Conservation (phyloP, 176 grass and related monocot species). For the Ampelocalamus luodianensis region DNA sequence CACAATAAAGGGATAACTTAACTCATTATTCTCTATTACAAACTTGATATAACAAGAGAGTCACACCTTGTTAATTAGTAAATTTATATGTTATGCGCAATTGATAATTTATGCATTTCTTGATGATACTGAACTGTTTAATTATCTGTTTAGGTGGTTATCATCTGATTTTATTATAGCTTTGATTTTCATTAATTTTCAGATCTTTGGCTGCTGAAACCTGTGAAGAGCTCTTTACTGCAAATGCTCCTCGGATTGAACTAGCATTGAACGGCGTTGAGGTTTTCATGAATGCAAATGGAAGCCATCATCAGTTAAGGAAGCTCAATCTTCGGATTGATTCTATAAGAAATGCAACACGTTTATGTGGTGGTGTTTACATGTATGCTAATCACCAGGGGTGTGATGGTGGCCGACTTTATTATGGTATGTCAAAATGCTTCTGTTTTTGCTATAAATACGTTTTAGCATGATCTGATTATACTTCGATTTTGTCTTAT, state of each 20-base stretch:
- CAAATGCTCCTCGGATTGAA: constrained; percentile 73
- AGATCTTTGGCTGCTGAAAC: constrained; percentile 94
- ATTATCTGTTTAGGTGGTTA: not conserved
- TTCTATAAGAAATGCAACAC: constrained; percentile 86
- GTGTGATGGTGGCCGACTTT: constrained; percentile 93
- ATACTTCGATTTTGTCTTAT: constrained; percentile 3
- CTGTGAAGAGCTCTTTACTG: constrained; percentile 95
- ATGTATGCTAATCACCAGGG: constrained; percentile 96
- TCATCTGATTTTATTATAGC: not conserved
- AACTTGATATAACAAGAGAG: not conserved
- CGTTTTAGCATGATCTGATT: constrained; percentile 5
- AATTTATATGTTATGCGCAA: constrained; percentile 12
- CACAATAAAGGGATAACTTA: not conserved
- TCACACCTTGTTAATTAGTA: constrained; percentile 9
- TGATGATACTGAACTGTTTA: constrained; percentile 17
- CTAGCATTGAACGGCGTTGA: constrained; percentile 92
- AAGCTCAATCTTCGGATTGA: constrained; percentile 98
- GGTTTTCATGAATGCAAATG: constrained; percentile 94
- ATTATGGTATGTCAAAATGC: constrained; percentile 70
- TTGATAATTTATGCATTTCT: constrained; percentile 14
- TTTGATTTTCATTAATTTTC: constrained; percentile 35
- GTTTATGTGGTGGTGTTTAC: constrained; percentile 86
- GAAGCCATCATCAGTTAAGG: constrained; percentile 95
- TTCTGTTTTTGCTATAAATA: constrained; percentile 5
- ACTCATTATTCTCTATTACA: not conserved